These are phyloP conservation scores for Lichtheimia ornata DNA, from an alignment of 371 early-diverging fungal species.

Conservation along the genomic window DNA sequence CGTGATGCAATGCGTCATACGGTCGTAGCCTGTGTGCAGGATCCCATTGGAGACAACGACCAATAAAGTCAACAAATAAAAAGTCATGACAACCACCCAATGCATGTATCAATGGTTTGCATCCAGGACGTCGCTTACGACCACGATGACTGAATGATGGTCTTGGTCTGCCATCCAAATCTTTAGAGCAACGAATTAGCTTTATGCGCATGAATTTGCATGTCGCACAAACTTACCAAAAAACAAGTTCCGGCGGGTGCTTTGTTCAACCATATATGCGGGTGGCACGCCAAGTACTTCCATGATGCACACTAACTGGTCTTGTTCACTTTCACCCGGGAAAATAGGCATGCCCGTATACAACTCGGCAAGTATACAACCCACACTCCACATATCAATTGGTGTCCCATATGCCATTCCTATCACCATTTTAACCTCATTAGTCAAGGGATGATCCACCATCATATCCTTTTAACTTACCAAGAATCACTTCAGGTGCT, in stretches of 20 bases:
- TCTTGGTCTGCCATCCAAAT: slow-evolving; percentile 63
- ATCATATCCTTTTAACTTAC: slow-evolving; percentile 24
- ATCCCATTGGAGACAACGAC: slow-evolving; percentile 82
- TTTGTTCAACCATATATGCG: slow-evolving; percentile 69
- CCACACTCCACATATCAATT: slow-evolving; percentile 99
- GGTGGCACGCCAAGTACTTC: slow-evolving; percentile 83
- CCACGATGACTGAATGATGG: slow-evolving; percentile 79
- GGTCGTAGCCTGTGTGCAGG: slow-evolving; percentile 82
- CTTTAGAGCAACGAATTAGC: slow-evolving; percentile 28
- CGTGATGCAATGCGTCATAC: slow-evolving; percentile 73
- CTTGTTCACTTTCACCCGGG: slow-evolving; percentile 90
- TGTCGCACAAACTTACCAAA: slow-evolving; percentile 59
- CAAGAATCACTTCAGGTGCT: slow-evolving; percentile 96
- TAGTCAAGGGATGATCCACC: no score
- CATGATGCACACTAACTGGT: slow-evolving; percentile 87
- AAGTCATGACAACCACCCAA: slow-evolving; percentile 65
- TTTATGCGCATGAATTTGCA: not conserved
- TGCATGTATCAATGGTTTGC: slow-evolving; percentile 68
- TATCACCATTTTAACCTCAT: not conserved
- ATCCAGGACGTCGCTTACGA: slow-evolving; percentile 72
- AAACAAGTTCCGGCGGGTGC: slow-evolving; percentile 75
- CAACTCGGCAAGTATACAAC: slow-evolving; percentile 98
- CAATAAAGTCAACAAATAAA: slow-evolving; percentile 80
- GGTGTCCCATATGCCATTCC: slow-evolving; percentile 80
- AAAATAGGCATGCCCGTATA: slow-evolving; percentile 90